phyloP scores from a whole-genome alignment of 1,284 basidiomycete species.

The Naganishia sp. region DNA sequence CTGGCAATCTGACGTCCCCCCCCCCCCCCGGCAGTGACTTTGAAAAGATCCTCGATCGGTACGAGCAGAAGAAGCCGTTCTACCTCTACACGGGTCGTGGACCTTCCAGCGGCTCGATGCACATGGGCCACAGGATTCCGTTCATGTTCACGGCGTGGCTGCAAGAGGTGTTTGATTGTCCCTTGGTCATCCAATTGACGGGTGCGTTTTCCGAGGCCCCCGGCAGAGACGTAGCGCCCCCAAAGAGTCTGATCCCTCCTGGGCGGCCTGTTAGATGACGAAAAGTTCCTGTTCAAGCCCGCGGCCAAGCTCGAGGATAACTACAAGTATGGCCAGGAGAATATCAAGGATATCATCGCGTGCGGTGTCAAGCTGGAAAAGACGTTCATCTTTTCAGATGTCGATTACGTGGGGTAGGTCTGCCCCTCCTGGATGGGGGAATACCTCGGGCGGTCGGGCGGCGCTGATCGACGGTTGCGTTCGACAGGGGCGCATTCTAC shows the following conservation, averaged over 20 bases:
- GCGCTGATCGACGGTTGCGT: background rate
- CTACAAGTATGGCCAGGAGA: slow-evolving; percentile 77
- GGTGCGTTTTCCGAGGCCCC: slow-evolving; percentile 56
- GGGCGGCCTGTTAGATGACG: slow-evolving; percentile 70
- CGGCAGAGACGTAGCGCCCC: no score
- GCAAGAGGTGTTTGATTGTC: slow-evolving; percentile 93
- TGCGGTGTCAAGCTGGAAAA: slow-evolving; percentile 89
- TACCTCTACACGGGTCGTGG: slow-evolving; percentile 98
- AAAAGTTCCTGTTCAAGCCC: slow-evolving; percentile 98
- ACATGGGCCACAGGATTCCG: slow-evolving; percentile 95
- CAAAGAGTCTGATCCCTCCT: background rate
- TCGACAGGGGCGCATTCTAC: slow-evolving; percentile 78
- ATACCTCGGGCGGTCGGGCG: background rate
- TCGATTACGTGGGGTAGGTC: slow-evolving; percentile 62
- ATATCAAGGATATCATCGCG: slow-evolving; percentile 94
- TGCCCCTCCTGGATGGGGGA: background rate
- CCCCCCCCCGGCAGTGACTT: slow-evolving; percentile 67
- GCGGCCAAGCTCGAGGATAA: slow-evolving; percentile 77
- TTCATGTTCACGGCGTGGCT: slow-evolving; percentile 98
- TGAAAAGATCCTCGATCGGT: slow-evolving; percentile 88
- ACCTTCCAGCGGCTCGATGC: slow-evolving; percentile 95
- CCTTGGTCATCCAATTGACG: slow-evolving; percentile 91
- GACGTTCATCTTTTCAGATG: slow-evolving; percentile 96
- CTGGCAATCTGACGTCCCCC: background rate
- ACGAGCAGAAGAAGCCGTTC: slow-evolving; percentile 96